Conservation (phyloP, 148 eudicot species). For the Linanthus parryae region DNA sequence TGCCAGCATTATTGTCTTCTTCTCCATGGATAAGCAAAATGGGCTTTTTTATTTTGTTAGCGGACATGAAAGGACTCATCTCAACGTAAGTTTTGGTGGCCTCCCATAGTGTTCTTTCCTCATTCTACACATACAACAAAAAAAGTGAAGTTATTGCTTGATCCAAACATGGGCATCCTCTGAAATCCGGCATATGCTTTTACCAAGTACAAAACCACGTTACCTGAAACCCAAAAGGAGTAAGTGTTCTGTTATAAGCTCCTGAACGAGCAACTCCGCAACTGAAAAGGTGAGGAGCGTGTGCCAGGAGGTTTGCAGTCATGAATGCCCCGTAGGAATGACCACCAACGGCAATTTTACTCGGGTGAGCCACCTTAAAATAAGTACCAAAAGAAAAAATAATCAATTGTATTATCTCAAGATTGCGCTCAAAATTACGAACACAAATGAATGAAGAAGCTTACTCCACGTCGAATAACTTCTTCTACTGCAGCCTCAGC, state of each 20-base stretch:
- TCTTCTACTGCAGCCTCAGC: constrained; percentile 98
- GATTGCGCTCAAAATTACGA: no score
- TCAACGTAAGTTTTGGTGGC: constrained; percentile 72
- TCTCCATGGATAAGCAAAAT: constrained; percentile 95
- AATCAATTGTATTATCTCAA: no score
- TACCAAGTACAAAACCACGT: no score
- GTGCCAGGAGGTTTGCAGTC: constrained; percentile 96
- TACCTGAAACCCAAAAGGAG: constrained; percentile 99
- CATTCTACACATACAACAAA: constrained; percentile 39
- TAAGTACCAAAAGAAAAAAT: no score
- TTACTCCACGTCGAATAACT: constrained; percentile 79
- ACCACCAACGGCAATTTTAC: constrained; percentile 92
- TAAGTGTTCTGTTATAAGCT: constrained; percentile 94
- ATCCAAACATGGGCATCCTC: no score
- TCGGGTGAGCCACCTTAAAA: constrained; percentile 85
- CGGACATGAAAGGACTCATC: constrained; percentile 96
- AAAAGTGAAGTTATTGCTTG: not conserved
- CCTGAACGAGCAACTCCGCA: constrained; percentile 98
- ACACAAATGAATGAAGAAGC: constrained; percentile 18
- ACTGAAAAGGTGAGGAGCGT: constrained; percentile 92
- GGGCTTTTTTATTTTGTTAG: constrained; percentile 88
- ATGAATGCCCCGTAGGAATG: constrained; percentile 99
- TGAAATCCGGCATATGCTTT: no score
- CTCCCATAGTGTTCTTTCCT: constrained; percentile 97
- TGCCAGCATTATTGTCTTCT: constrained; percentile 93